Evolutionary conservation across 148 eudicot genomes (phyloP).

Genomic region (Vaccinium vitisidaea): DNA sequence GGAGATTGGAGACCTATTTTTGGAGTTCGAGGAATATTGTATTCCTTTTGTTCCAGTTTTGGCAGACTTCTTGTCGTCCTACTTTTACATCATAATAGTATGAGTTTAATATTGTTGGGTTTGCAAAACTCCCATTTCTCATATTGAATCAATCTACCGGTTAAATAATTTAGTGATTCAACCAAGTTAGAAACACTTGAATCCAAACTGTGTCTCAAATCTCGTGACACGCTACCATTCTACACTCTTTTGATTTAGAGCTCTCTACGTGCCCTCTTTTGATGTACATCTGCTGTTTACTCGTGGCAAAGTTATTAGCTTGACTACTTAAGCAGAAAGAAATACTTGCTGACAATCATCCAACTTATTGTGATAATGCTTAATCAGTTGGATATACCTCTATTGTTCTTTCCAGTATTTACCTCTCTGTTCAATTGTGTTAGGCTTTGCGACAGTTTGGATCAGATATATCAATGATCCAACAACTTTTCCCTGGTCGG

Average conservation of each 20-base stretch:
- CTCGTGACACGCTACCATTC: background rate
- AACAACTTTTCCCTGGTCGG: slow-evolving; percentile 76
- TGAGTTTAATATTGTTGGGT: background rate
- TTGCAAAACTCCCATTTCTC: background rate
- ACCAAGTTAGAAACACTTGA: background rate
- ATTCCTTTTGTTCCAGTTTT: background rate
- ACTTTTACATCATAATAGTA: background rate
- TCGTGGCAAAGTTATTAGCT: background rate
- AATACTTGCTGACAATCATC: background rate
- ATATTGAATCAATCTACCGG: background rate
- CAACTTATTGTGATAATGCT: background rate
- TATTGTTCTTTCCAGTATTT: background rate
- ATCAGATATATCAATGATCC: slow-evolving; percentile 77
- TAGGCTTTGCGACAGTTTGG: slow-evolving; percentile 89
- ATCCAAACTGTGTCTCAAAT: background rate
- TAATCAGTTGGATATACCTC: background rate
- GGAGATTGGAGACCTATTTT: background rate
- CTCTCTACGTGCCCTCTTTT: background rate
- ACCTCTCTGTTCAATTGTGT: too few relatives aligned
- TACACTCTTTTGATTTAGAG: background rate
- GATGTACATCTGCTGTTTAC: background rate
- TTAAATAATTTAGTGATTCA: background rate
- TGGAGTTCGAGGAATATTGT: background rate
- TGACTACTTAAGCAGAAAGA: background rate
- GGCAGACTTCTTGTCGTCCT: background rate